phyloP scores from a whole-genome alignment of 1,284 basidiomycete genomes.

The Stygiomarasmius scandens region DNA sequence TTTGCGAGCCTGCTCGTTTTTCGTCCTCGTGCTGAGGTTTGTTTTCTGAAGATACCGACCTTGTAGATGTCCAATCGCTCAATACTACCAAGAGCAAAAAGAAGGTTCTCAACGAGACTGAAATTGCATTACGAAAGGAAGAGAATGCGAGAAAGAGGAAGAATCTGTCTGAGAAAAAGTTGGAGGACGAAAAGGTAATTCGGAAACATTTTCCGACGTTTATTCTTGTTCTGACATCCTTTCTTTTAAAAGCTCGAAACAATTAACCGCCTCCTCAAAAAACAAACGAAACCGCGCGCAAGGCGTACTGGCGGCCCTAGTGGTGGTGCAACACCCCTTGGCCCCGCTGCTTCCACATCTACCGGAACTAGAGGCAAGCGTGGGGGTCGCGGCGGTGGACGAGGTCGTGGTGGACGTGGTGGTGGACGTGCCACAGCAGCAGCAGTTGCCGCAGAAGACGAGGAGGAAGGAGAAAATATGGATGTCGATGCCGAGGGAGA shows the following conservation, averaged over 20 bases:
- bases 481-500: constrained; percentile 30
- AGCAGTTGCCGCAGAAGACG: constrained; percentile 20
- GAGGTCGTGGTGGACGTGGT: constrained; percentile 2
- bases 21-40: constrained; percentile 5
- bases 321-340: constrained; percentile 23
- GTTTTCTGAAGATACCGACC: constrained; percentile 15
- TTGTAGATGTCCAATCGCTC: constrained; percentile 4
- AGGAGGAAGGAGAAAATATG: constrained; percentile 20
- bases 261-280: constrained; percentile 89
- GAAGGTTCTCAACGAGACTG: constrained; percentile 80
- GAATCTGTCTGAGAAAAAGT: constrained; percentile 86
- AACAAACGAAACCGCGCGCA: constrained; percentile 71
- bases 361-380: constrained; percentile 1
- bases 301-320: constrained; percentile 37
- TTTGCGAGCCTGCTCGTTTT: too few species aligned
- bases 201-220: background rate
- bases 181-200: constrained; percentile 87
- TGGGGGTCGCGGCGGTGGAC: background rate
- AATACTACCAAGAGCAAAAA: constrained; percentile 52
- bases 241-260: constrained; percentile 77
- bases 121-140: constrained; percentile 79
- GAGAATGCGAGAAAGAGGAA: constrained; percentile 86
- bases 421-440: constrained; percentile 7
- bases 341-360: background rate
- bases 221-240: background rate